phyloP scores from a whole-genome alignment of 768 basidiomycete genomes.

The Hypholoma sublateritium region DNA sequence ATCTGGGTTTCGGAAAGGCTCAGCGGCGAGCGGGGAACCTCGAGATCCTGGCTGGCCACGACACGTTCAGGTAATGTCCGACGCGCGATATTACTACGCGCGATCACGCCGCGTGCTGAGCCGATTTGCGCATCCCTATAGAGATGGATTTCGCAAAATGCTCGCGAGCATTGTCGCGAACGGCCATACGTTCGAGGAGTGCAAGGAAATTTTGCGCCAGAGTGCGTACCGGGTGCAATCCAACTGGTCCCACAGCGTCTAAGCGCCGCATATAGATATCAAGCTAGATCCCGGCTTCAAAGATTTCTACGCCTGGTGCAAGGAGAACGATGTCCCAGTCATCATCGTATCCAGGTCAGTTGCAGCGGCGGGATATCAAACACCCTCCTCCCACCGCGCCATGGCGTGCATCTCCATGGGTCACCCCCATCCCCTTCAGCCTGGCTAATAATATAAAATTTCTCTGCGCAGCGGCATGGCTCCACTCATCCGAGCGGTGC shows the following conservation, averaged over 20 bases:
- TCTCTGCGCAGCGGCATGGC: constrained; percentile 74
- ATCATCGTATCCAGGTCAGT: constrained; percentile 88
- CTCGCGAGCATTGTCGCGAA: constrained; percentile 73
- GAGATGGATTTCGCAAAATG: constrained; percentile 90
- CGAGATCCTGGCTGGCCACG: constrained; percentile 63
- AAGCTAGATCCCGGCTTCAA: constrained; percentile 87
- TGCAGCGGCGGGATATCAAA: background rate
- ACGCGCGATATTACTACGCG: background rate
- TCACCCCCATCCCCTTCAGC: background rate
- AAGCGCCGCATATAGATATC: constrained; percentile 57
- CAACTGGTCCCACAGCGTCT: background rate
- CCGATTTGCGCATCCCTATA: constrained; percentile 24
- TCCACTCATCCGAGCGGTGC: constrained; percentile 87
- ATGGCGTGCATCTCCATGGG: background rate
- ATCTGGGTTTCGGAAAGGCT: constrained; percentile 80
- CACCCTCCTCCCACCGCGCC: background rate
- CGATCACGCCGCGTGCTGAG: background rate
- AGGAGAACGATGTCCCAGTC: constrained; percentile 76
- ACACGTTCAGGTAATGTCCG: constrained; percentile 61
- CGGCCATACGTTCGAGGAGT: constrained; percentile 82
- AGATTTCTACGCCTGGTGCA: constrained; percentile 85
- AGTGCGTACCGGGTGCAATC: constrained; percentile 41
- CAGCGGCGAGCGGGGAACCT: constrained; percentile 75
- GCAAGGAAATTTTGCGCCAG: constrained; percentile 70
- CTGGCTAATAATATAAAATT: background rate